Percentiles rank a stretch among this genome's conserved stretches.
Conservation (phyloP, 345 rosid genomes). For the Camelina hispida region DNA sequence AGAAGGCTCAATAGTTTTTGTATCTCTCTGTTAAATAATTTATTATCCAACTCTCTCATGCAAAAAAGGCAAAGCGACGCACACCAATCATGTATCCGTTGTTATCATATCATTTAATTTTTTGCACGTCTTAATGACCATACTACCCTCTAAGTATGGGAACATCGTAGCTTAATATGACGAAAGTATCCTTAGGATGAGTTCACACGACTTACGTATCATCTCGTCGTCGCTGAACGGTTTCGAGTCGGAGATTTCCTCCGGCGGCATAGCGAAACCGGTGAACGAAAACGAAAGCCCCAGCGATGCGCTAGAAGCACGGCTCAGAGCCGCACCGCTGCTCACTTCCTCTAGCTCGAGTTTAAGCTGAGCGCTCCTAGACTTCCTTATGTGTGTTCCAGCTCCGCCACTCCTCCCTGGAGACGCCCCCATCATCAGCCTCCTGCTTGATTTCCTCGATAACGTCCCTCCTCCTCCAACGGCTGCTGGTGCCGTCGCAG, state of each 20-base stretch:
- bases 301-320: conserved; percentile 94
- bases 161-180: not conserved
- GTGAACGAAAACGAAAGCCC: conserved; percentile 95
- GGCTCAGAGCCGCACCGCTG: conserved; percentile 89
- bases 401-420: conserved; percentile 62
- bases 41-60: conserved; percentile 35
- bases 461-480: conserved; percentile 47
- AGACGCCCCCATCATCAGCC: conserved; percentile 56
- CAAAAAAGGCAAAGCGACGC: conserved; percentile 41
- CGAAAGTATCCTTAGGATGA: conserved; percentile 13
- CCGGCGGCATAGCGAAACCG: conserved; percentile 86
- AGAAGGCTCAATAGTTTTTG: conserved; percentile 25
- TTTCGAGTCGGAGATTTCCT: conserved; percentile 75
- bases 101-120: conserved; percentile 28
- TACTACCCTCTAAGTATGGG: conserved; percentile 32
- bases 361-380: conserved; percentile 84
- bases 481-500: conserved; percentile 30
- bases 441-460: conserved; percentile 77
- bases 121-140: conserved; percentile 8
- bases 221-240: conserved; percentile 92
- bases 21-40: conserved; percentile 30
- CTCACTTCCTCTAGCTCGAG: conserved; percentile 73
- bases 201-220: conserved; percentile 69
- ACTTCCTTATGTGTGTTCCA: conserved; percentile 80
- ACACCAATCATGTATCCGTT: conserved; percentile 47